phyloP scores from a whole-genome alignment of 2,329 filamentous ascomycete species.

The Monosporascus cannonballus region DNA sequence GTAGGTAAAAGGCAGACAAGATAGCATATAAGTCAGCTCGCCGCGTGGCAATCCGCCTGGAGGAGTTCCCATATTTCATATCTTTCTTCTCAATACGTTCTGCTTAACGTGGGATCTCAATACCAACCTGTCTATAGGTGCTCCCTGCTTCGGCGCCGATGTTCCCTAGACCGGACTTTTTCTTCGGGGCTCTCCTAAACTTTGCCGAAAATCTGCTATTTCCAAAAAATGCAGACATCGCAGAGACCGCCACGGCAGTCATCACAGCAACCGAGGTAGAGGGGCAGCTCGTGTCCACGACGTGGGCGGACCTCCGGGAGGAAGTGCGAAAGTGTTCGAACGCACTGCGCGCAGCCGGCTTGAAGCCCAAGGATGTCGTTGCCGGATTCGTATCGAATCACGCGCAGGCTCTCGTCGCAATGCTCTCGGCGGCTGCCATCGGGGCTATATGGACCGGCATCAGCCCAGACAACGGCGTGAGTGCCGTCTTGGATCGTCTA shows the following conservation, averaged over 20 bases:
- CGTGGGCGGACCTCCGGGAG: slow-evolving; percentile 77
- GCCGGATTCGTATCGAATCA: slow-evolving; percentile 84
- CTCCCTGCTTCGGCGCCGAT: slow-evolving; percentile 62
- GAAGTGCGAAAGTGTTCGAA: slow-evolving; percentile 68
- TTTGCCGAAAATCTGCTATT: slow-evolving; percentile 94
- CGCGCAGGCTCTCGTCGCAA: slow-evolving; percentile 77
- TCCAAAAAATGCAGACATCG: slow-evolving; percentile 51
- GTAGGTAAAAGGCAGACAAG: slow-evolving; percentile 35
- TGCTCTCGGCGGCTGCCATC: slow-evolving; percentile 75
- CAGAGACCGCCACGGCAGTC: slow-evolving; percentile 60
- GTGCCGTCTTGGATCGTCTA: slow-evolving; percentile 82
- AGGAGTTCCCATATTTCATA: neutral
- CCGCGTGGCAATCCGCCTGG: too few relatives aligned
- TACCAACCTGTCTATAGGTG: slow-evolving; percentile 43
- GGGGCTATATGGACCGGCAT: slow-evolving; percentile 92
- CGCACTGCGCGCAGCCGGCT: slow-evolving; percentile 59
- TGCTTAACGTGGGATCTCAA: neutral
- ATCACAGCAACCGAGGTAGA: slow-evolving; percentile 75
- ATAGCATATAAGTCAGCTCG: neutral
- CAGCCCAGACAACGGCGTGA: slow-evolving; percentile 86
- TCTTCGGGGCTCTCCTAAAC: slow-evolving; percentile 72
- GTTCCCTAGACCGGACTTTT: slow-evolving; percentile 86
- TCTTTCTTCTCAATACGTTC: neutral
- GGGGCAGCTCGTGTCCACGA: slow-evolving; percentile 48
- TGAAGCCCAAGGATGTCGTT: slow-evolving; percentile 53